Percentiles rank a stretch among this genome's conserved stretches.
phyloP scores from a whole-genome alignment of 176 grass and related monocot genomes.

The Leersia perrieri region DNA sequence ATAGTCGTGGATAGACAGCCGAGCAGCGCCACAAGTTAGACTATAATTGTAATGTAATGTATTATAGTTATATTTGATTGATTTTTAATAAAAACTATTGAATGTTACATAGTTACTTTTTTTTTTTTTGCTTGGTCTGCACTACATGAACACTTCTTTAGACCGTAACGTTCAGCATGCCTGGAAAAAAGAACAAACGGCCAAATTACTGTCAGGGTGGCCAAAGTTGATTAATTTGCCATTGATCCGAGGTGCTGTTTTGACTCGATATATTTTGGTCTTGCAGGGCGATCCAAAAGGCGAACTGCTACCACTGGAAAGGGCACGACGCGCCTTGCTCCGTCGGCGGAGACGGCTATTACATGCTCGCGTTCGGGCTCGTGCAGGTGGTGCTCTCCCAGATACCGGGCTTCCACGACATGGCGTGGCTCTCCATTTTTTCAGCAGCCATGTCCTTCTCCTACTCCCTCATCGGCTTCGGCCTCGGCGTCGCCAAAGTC shows the following conservation, averaged over 20 bases:
- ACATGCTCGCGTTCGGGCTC: conserved; percentile 71
- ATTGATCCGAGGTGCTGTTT: neutral
- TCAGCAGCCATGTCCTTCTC: conserved; percentile 82
- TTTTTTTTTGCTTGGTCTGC: too few species aligned
- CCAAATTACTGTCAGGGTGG: neutral
- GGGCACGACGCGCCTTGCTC: conserved; percentile 53
- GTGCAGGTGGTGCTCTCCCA: conserved; percentile 64
- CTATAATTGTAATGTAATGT: too few species aligned
- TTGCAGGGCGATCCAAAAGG: conserved; percentile 60
- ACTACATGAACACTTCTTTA: too few species aligned
- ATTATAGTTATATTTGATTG: too few species aligned
- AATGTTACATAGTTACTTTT: too few species aligned
- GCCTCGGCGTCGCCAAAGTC: conserved; percentile 75
- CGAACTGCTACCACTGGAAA: conserved; percentile 71
- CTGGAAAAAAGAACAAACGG: too few species aligned
- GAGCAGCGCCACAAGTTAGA: too few species aligned
- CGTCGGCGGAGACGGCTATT: conserved; percentile 46
- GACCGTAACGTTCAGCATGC: too few species aligned
- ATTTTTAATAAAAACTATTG: too few species aligned
- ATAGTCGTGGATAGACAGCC: too few species aligned
- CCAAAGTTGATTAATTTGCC: neutral
- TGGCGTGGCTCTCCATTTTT: conserved; percentile 72
- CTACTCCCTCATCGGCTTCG: conserved; percentile 69
- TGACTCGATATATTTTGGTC: neutral
- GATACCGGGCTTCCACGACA: conserved; percentile 72